Base-by-base conservation (phyloP, 208 protist species). In the Trypanosoma vivax region DNA sequence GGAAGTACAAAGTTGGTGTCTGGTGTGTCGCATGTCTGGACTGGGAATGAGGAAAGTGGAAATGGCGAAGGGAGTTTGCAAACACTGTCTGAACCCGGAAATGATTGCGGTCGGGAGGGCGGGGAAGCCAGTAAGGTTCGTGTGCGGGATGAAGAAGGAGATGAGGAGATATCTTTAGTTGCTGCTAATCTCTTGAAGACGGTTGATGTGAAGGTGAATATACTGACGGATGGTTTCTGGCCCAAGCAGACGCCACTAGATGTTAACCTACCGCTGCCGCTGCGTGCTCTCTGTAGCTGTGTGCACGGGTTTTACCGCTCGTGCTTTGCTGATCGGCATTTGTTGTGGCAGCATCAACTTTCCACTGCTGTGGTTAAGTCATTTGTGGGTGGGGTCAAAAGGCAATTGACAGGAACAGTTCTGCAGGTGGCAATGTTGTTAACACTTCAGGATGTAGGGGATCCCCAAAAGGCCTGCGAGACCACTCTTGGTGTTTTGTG, bases 221-320 rank as follows among this genome's bases (percentile, higher is more conserved):
- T 98, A 16, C 65, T 98, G n/a, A 95, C 95, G 11, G 66, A 75
- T 41, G 77, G 79, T 39, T 88, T 83, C 69, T 98, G 96, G 96
- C 94, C 92, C 11, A 64, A 72, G 27, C 82, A 79, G 63, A 31
- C 63, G 0, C 43, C 67, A 10, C 51, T 77, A 40, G 52, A 52
- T 19, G 23, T 65, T 3, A 37, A 13, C 1, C 50, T 92, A 0
- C 85, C 85, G 5, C 43, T 42, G 0, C 46, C 81, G 51, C 38
- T 96, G 31, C 45, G 59, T 27, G 24, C 51, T 2, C 49, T 82
- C 21, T 70, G 77, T 53, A 65, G 82, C 0, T 30, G 56, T 7
- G 92, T 96, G 35, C 61, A 76, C 27, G 24, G 47, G 25, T 98
- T 96, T 62, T 98, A 97, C 74, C 34, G 79, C 16, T 34, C 46